These are phyloP conservation scores for Tremella fuciformis DNA, from an alignment of 768 basidiomycete genomes.

Conservation along the genomic window DNA sequence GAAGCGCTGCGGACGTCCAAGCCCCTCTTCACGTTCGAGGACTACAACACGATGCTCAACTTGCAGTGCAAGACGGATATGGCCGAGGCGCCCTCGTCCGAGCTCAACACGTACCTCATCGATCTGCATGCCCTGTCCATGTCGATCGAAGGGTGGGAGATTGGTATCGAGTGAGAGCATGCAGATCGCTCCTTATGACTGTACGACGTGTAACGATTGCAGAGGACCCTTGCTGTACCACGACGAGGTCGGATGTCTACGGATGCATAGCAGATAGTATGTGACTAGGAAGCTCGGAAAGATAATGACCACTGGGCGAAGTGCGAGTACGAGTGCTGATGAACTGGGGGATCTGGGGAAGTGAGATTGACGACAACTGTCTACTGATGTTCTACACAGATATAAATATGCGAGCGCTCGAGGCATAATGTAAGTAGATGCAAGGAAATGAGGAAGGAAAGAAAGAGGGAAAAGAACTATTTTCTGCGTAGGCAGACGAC, in stretches of 20 bases:
- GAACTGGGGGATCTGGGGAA: too few species aligned
- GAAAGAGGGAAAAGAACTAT: not conserved
- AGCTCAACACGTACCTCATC: conserved; percentile 73
- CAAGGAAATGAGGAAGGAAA: too few species aligned
- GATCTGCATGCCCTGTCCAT: conserved; percentile 64
- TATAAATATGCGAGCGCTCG: too few species aligned
- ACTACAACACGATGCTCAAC: conserved; percentile 86
- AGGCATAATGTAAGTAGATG: too few species aligned
- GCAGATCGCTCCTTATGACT: not conserved
- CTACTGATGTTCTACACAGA: too few species aligned
- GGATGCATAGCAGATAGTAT: too few species aligned
- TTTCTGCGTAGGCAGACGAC: conserved; percentile 26
- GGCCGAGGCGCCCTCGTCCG: conserved; percentile 31
- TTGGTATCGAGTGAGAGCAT: conserved; percentile 5
- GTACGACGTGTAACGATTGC: not conserved
- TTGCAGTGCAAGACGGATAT: conserved; percentile 81
- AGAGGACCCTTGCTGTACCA: not conserved
- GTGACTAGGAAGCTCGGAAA: too few species aligned
- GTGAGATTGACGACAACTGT: too few species aligned
- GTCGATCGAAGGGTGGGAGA: conserved; percentile 45
- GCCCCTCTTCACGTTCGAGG: conserved; percentile 72
- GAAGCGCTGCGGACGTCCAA: conserved; percentile 64
- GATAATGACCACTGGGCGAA: too few species aligned
- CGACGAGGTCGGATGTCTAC: too few species aligned
- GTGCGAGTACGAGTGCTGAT: too few species aligned